Evolutionary conservation across 208 protist species (phyloP), one percentile per base, ranked within the genome.

Genomic region (Leishmania braziliensis): DNA sequence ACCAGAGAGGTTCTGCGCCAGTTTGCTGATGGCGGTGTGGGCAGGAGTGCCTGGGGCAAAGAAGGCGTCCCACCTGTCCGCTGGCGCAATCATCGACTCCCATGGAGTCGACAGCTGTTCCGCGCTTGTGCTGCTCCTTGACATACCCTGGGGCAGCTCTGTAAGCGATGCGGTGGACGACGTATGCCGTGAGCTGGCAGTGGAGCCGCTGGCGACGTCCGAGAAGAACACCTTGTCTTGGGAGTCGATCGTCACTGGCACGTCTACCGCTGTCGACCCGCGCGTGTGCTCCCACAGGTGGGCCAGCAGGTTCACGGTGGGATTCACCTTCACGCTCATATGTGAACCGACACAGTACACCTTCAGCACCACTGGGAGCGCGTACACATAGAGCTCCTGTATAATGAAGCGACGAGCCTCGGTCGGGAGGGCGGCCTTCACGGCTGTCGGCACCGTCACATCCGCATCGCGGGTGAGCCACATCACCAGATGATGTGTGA

Each of bases 341-440:
- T 86, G 56, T 5, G 71, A 53, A 29, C 89, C 90, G 48, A 96
- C 88, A 78, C 88, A 93, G 87, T 97, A 97, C 48, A 97, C 94
- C 84, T 97, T 97, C 36, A 97, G 72, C 50, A 97, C 86, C 69
- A 96, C 88, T n/a, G 92, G 92, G 62, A 96, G 66, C 16, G 91
- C 90, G 70, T 75, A 66, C 29, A 78, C 46, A 66, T 92, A 91
- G 63, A 95, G 90, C 81, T 96, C 87, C 80, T 97, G 92, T 60
- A 97, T 66, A 43, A 97, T 85, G 80, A 94, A 97, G 20, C 72
- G 69, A 23, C 78, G 63, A 3, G 82, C 43, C 81, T 92, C 85
- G 29, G 76, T 46, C 23, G 92, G 88, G 63, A 97, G 85, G 36
- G 76, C 46, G 4, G 58, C 69, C 54, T 77, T 78, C 48, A 94